phyloP scores from a whole-genome alignment of 805 yeast genomes.

The Hanseniaspora thailandica region DNA sequence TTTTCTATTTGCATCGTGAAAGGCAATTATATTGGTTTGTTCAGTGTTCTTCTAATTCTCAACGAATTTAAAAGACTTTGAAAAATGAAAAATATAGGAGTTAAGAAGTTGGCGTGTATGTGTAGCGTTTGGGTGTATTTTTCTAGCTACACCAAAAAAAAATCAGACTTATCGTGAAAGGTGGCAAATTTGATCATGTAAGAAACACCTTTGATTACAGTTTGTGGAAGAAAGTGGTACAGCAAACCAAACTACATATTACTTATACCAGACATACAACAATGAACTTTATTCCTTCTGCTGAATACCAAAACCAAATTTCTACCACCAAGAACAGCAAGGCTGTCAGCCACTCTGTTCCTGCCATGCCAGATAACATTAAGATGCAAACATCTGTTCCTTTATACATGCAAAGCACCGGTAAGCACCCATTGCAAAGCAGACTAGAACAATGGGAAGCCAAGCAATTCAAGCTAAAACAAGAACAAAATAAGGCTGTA shows the following conservation, averaged over 20 bases:
- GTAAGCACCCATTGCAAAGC: constrained; percentile 75
- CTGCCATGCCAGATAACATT: constrained; percentile 57
- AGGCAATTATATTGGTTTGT: background rate
- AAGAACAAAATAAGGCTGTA: constrained; percentile 69
- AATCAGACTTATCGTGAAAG: background rate
- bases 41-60: too few species aligned
- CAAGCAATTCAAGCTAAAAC: constrained; percentile 53
- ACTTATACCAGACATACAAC: constrained; percentile 23
- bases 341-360: constrained; percentile 48
- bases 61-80: background rate
- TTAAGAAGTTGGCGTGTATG: background rate
- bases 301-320: constrained; percentile 35
- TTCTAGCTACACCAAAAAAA: background rate
- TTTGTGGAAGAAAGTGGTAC: background rate
- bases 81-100: background rate
- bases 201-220: constrained; percentile 15
- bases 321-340: constrained; percentile 42
- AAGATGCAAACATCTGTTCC: constrained; percentile 50
- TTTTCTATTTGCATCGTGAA: background rate
- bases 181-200: constrained; percentile 13
- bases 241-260: too few species aligned
- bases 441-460: constrained; percentile 71
- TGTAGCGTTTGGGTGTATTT: too few species aligned
- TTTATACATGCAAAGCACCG: constrained; percentile 37
- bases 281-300: constrained; percentile 46